Percentiles rank a stretch among this genome's conserved stretches.
Conservation (phyloP, 305 asterid species). For the Fraxinus dipetala region DNA sequence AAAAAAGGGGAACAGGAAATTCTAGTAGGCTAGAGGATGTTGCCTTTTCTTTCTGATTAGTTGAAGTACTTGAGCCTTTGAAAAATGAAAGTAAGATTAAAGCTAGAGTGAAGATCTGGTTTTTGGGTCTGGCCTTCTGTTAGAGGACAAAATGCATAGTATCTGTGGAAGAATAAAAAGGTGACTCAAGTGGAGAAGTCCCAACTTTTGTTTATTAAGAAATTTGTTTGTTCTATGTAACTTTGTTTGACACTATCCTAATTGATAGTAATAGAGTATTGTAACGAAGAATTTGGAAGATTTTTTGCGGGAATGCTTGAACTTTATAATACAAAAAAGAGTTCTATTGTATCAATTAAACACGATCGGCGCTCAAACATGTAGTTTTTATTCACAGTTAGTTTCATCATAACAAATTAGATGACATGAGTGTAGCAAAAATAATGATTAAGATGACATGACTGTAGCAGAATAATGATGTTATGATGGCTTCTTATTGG, state of each 20-base stretch:
- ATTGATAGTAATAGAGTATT: neutral
- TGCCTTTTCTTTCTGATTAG: neutral
- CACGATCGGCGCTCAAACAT: neutral
- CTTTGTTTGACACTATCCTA: neutral
- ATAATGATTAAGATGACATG: neutral
- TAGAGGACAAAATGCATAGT: neutral
- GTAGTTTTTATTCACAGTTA: neutral
- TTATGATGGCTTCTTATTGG: neutral
- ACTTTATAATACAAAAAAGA: neutral
- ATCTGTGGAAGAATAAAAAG: neutral
- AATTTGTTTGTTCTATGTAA: neutral
- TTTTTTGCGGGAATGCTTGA: neutral
- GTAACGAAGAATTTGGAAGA: neutral
- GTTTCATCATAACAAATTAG: neutral
- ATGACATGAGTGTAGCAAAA: neutral
- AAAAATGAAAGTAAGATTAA: neutral
- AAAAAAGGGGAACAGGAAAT: neutral
- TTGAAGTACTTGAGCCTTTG: neutral
- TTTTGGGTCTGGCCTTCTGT: neutral
- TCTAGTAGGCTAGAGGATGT: neutral
- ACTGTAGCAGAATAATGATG: neutral
- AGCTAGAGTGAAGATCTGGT: neutral
- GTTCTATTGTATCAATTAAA: neutral
- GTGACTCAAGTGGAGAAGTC: neutral
- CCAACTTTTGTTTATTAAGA: neutral